Evolutionary conservation across 805 yeast species (phyloP).

Genomic region (Candida easanensis): DNA sequence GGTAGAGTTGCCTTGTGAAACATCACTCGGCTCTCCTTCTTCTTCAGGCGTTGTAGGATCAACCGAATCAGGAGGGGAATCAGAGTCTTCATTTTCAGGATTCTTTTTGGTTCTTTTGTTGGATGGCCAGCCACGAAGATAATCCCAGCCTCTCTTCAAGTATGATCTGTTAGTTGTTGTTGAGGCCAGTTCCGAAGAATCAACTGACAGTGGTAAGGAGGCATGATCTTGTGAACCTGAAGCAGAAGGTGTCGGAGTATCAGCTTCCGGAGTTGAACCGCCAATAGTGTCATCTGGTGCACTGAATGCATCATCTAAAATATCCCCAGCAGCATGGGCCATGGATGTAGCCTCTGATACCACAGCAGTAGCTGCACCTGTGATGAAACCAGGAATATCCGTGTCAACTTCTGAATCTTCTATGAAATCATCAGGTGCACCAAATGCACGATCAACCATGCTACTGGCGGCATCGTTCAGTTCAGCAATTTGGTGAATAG

Average conservation of each 20-base stretch:
- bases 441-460: not conserved
- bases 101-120: constrained; percentile 7
- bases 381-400: not conserved
- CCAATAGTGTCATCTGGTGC: constrained; percentile 5
- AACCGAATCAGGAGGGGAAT: not conserved
- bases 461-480: not conserved
- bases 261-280: not conserved
- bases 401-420: not conserved
- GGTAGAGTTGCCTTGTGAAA: too few relatives aligned
- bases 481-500: not conserved
- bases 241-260: too few relatives aligned
- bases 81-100: not conserved
- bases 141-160: constrained; percentile 6
- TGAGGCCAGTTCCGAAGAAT: too few relatives aligned
- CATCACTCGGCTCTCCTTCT: too few relatives aligned
- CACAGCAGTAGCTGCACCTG: not conserved
- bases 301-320: constrained; percentile 5
- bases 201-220: too few relatives aligned
- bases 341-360: not conserved
- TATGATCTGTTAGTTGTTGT: not conserved
- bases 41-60: not conserved
- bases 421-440: constrained; percentile 1
- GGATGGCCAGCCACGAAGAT: constrained; percentile 6
- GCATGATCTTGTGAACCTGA: too few relatives aligned
- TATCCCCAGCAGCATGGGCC: not conserved